Evolutionary conservation across 2,329 filamentous ascomycete genomes (phyloP), one percentile per base, ranked within the genome.

Genomic region (Xylaria sp.): DNA sequence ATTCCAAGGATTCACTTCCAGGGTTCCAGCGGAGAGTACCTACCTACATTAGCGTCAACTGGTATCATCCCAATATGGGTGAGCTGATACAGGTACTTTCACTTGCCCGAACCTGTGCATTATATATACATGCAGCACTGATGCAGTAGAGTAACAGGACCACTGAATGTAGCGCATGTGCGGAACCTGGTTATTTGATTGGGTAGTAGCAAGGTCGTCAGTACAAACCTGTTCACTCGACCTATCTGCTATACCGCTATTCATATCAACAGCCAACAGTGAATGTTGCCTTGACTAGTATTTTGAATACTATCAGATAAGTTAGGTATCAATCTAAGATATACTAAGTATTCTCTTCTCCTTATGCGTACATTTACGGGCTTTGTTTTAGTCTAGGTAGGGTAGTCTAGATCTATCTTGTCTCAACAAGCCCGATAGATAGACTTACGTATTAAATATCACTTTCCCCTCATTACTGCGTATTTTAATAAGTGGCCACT

Each of bases 91-190:
- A 44, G 8, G 35, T n/a, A 58, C 54, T 13, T 40, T 42, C 9
- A 47, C n/a, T 18, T 21, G 13, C 18, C 40, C 12, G 40, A 42
- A 18, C 21, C 23, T 32, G 57, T 60, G 25, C 5, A 60, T 10
- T 10, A 6, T 47, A 47, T 8, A 4, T 23, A 48, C 29, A 35
- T 40, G 44, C 21, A 23, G n/a, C 9, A 18, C 2, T 32, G 5
- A 44, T 44, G 40, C 18, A n/a, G 40, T n/a, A 44, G 40, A 16
- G 44, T 13, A 25, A 10, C 21, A 48, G 4, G 9, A 42, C 32
- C 29, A 23, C 18, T 53, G 13, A 21, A 44, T n/a, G 51, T 16
- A n/a, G 44, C 25, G 59, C 65, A 60, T 53, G 65, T 59, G 51
- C 40, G 27, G 23, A 51, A 18, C 29, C 10, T 44, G 47, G 18